Conservation (phyloP, 495 filamentous ascomycete genomes). For the Penicillium longicatenatum region DNA sequence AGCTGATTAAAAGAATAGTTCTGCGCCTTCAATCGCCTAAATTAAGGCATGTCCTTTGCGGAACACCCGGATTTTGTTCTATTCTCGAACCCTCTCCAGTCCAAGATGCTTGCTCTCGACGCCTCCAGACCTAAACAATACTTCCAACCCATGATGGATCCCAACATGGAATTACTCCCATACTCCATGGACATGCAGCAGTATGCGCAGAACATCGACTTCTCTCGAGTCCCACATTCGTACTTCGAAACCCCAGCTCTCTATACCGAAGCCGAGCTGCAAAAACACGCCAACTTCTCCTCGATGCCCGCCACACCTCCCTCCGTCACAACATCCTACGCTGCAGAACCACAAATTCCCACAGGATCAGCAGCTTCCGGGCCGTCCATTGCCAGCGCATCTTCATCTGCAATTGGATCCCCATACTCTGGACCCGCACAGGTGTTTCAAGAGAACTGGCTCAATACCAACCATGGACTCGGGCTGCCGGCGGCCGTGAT, state of each 20-base stretch:
- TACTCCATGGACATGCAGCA: conserved; percentile 32
- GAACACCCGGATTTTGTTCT: conserved; percentile 31
- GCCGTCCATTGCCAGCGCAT: conserved; percentile 66
- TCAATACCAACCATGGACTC: conserved; percentile 60
- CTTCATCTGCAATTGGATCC: conserved; percentile 81
- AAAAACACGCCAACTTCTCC: conserved; percentile 35
- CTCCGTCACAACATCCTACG: conserved; percentile 30
- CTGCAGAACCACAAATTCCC: conserved; percentile 49
- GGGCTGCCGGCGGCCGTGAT: conserved; percentile 71
- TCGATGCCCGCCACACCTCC: conserved; percentile 43
- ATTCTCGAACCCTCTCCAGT: conserved; percentile 14
- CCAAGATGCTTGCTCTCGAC: conserved; percentile 45
- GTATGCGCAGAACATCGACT: conserved; percentile 31
- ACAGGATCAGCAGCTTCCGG: conserved; percentile 74
- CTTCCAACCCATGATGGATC: conserved; percentile 41
- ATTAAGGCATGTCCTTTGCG: conserved; percentile 10
- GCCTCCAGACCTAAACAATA: conserved; percentile 39
- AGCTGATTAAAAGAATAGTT: neutral
- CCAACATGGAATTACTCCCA: conserved; percentile 37
- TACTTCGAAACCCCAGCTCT: conserved; percentile 30
- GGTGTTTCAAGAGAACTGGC: conserved; percentile 61
- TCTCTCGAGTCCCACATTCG: conserved; percentile 27
- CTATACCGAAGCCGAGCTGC: conserved; percentile 34
- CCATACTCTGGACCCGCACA: conserved; percentile 69
- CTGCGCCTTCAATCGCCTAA: neutral